Evolutionary conservation across 805 yeast genomes (phyloP).

Genomic region (Nakazawaea peltata): DNA sequence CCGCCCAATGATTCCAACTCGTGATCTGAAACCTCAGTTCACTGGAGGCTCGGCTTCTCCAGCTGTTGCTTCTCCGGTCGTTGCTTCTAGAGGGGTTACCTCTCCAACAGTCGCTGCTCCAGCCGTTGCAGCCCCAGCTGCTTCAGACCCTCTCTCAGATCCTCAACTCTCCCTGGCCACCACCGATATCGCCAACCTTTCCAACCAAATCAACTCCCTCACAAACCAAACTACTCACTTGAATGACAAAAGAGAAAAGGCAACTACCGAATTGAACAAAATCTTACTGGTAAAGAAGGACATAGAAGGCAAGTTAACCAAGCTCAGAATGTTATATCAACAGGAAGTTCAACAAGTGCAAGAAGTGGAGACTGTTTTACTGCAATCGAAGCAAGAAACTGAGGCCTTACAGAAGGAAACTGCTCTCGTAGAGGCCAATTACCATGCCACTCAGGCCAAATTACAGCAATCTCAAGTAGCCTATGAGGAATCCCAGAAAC

Average conservation of each 20-base stretch:
- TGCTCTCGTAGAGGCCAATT: slow-evolving; percentile 70
- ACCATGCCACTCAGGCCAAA: slow-evolving; percentile 60
- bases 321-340: slow-evolving; percentile 64
- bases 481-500: slow-evolving; percentile 61
- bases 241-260: slow-evolving; percentile 61
- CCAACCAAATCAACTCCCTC: slow-evolving; percentile 77
- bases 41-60: slow-evolving; percentile 17
- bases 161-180: slow-evolving; percentile 71
- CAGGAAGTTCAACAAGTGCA: slow-evolving; percentile 71
- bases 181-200: slow-evolving; percentile 77
- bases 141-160: slow-evolving; percentile 52
- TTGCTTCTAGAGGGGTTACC: slow-evolving; percentile 33
- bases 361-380: slow-evolving; percentile 57
- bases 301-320: slow-evolving; percentile 62
- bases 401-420: slow-evolving; percentile 66
- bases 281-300: slow-evolving; percentile 61
- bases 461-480: slow-evolving; percentile 51
- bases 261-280: slow-evolving; percentile 70
- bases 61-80: slow-evolving; percentile 37
- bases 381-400: slow-evolving; percentile 55
- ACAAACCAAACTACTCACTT: slow-evolving; percentile 65
- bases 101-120: slow-evolving; percentile 10
- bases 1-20: slow-evolving; percentile 24
- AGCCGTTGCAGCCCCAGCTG: slow-evolving; percentile 11
- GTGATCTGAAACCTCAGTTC: slow-evolving; percentile 26